Percentiles rank a stretch among this genome's conserved stretches.
These are phyloP conservation scores for Dovyalis caffra DNA, from an alignment of 345 rosid species.

Conservation along the genomic window DNA sequence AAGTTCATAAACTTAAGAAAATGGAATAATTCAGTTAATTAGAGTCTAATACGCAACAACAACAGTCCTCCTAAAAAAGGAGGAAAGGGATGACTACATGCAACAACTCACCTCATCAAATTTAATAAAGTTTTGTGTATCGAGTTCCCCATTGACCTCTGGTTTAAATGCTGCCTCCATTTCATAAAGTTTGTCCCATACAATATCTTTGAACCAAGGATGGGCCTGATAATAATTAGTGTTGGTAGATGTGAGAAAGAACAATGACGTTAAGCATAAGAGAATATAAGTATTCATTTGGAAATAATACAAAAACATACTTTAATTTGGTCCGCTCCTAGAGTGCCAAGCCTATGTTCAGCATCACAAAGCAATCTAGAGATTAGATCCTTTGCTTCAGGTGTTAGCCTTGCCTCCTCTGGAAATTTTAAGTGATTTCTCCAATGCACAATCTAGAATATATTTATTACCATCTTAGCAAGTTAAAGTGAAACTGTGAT, in stretches of 20 bases:
- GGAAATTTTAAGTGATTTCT: conserved; percentile 75
- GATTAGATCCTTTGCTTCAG: conserved; percentile 78
- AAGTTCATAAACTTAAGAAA: conserved; percentile 2
- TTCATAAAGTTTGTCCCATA: conserved; percentile 77
- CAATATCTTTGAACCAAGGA: conserved; percentile 90
- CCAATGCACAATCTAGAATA: conserved; percentile 81
- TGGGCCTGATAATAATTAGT: conserved; percentile 51
- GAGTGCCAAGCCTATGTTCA: conserved; percentile 81
- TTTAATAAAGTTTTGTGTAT: conserved; percentile 88
- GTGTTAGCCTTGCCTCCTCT: conserved; percentile 77
- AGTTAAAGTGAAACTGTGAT: neutral
- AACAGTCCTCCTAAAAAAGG: neutral
- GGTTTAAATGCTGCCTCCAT: conserved; percentile 94
- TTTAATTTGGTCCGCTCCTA: conserved; percentile 66
- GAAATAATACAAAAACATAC: conserved; percentile 31
- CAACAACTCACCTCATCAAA: conserved; percentile 69
- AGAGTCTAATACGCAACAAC: neutral
- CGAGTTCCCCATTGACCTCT: conserved; percentile 76
- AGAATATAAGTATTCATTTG: conserved; percentile 8
- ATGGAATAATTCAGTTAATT: neutral
- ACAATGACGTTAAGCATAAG: neutral
- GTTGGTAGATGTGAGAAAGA: conserved; percentile 12
- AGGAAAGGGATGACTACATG: neutral
- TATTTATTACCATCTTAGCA: conserved; percentile 5
- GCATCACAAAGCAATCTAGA: conserved; percentile 79